Evolutionary conservation across 345 rosid genomes (phyloP), one percentile per base, ranked within the genome.

Genomic region (Populus davidiana): DNA sequence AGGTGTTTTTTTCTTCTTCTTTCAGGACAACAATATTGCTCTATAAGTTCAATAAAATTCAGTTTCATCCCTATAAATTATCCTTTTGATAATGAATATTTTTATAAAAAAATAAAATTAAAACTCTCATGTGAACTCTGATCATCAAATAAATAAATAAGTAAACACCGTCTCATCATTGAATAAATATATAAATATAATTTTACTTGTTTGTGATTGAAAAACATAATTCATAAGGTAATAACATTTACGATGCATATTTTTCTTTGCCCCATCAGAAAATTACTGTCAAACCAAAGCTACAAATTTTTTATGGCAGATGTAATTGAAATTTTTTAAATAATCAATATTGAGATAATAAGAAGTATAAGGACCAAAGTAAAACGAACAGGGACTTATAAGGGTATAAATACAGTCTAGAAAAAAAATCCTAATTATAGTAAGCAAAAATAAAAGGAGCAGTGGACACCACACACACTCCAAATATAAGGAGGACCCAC

Each of bases 401-500:
- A 56, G 5, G 63, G 63, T n/a, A 23, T n/a, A 10, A 10, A 44
- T 13, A 47, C 17, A 14, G 17, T 47, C 50, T 47, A 47, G 5
- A 12, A 14, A 59, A n/a, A 9, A 25, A 52, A 59, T n/a, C 64
- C 29, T 59, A n/a, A 59, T 59, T n/a, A 20, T 20, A 18, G 59
- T 20, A 59, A 59, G 23, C 25, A 3, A 56, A 56, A n/a, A n/a
- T 56, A 21, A 59, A 56, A 56, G 23, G 25, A n/a, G 63, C 27
- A 23, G 63, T 56, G 29, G 27, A n/a, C 64, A 59, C 64, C 64
- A 1, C 29, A n/a, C 1, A 10, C 44, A 41, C 73, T 59, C 79
- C 27, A 69, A 16, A 36, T 33, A 35, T 36, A 75, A 62, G 74
- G 14, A 29, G 64, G 71, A 25, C 73, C 74, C 62, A 54, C 72